These are phyloP conservation scores for Psidium guajava DNA, from an alignment of 345 rosid species.

Conservation along the genomic window DNA sequence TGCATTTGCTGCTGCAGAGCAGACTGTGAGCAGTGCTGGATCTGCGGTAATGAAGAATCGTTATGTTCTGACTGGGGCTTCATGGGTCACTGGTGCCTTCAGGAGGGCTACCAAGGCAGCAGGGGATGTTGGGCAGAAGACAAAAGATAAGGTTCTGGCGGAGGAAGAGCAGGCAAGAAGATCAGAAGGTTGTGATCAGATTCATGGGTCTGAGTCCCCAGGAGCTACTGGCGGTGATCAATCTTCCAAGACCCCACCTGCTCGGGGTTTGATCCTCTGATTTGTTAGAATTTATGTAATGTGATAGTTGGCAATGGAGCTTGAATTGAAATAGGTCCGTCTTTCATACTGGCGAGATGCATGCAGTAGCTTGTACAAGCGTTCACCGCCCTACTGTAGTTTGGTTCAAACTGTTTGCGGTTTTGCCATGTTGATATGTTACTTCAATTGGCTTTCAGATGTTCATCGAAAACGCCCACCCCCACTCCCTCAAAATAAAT, in stretches of 20 bases:
- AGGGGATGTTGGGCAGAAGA: conserved; percentile 79
- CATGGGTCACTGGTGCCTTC: conserved; percentile 84
- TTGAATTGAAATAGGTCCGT: background rate
- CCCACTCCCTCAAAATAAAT: background rate
- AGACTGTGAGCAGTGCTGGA: conserved; percentile 74
- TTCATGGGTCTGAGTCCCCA: background rate
- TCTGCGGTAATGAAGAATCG: conserved; percentile 80
- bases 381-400: background rate
- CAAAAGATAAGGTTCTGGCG: conserved; percentile 63
- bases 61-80: conserved; percentile 58
- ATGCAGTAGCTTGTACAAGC: background rate
- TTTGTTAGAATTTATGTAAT: background rate
- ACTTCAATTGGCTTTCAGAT: background rate
- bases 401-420: background rate
- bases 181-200: conserved; percentile 35
- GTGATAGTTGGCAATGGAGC: background rate
- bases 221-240: background rate
- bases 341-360: background rate
- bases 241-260: conserved; percentile 32
- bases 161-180: conserved; percentile 33
- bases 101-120: conserved; percentile 75
- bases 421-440: background rate
- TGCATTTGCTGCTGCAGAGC: conserved; percentile 76
- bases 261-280: conserved; percentile 41
- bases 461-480: background rate